A percentile compares a stretch with the other conserved stretches of the same genome.
Evolutionary conservation across 2,329 filamentous ascomycete genomes (phyloP).

Genomic region (Verticillium dahliae): DNA sequence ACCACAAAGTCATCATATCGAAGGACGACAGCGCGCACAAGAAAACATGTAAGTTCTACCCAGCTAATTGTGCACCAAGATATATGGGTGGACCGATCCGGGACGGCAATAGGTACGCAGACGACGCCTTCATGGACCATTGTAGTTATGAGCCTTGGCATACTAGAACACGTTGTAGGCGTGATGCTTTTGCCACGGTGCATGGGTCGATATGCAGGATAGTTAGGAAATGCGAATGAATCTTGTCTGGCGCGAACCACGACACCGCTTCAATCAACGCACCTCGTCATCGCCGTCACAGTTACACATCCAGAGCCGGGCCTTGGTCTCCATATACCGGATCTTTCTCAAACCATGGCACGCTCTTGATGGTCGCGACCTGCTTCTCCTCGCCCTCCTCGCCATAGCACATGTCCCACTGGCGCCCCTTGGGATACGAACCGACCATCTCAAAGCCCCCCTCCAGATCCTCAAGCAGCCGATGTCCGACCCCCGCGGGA

Average conservation of each 20-base stretch:
- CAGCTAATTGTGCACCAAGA: constrained; percentile 11
- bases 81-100: background rate
- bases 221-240: background rate
- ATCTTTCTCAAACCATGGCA: constrained; percentile 13
- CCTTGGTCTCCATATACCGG: constrained; percentile 13
- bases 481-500: constrained; percentile 60
- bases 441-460: constrained; percentile 61
- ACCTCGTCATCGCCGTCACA: background rate
- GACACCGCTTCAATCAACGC: too few relatives aligned
- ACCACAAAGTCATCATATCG: constrained; percentile 21
- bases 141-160: too few relatives aligned
- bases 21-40: constrained; percentile 25
- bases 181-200: too few relatives aligned
- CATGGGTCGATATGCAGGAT: too few relatives aligned
- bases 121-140: too few relatives aligned
- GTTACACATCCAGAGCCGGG: constrained; percentile 2
- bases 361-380: constrained; percentile 15
- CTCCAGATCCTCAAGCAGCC: constrained; percentile 48
- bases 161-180: too few relatives aligned
- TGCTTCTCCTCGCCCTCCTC: constrained; percentile 46
- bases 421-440: constrained; percentile 49
- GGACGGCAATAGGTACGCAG: background rate
- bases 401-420: constrained; percentile 71
- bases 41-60: constrained; percentile 21
- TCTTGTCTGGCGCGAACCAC: background rate